phyloP scores from a whole-genome alignment of 2,329 filamentous ascomycete genomes.

The Paraphaeosphaeria sporulosa region DNA sequence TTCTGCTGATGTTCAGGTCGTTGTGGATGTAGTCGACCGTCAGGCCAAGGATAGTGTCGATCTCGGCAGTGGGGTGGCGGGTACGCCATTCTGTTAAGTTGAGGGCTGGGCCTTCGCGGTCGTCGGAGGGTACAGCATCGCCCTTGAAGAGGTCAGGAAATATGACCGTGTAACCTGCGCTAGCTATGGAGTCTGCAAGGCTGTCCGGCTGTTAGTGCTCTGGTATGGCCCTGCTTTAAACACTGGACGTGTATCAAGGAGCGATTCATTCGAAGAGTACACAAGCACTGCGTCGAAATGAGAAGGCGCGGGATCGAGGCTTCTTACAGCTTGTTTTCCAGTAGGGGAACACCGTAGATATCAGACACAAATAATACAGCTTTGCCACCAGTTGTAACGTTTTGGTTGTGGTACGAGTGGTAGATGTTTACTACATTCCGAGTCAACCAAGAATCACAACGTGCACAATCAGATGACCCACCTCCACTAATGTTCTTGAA shows the following conservation, averaged over 20 bases:
- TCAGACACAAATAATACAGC: conserved; percentile 45
- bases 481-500: conserved; percentile 35
- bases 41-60: conserved; percentile 58
- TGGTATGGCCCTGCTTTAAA: not conserved
- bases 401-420: conserved; percentile 18
- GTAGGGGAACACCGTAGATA: conserved; percentile 42
- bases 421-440: conserved; percentile 24
- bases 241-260: not conserved
- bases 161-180: conserved; percentile 40
- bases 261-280: not conserved
- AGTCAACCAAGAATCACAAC: conserved; percentile 4
- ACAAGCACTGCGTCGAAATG: not conserved
- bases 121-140: conserved; percentile 35
- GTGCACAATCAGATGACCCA: conserved; percentile 17
- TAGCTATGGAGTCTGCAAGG: conserved; percentile 43
- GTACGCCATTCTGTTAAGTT: conserved; percentile 53
- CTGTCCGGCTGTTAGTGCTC: conserved; percentile 18
- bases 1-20: conserved; percentile 58
- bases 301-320: not conserved
- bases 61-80: conserved; percentile 53
- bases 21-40: conserved; percentile 66
- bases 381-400: conserved; percentile 15
- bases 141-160: conserved; percentile 47
- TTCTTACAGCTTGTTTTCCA: conserved; percentile 42
- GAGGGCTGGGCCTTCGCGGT: conserved; percentile 36